Conservation (phyloP, 768 basidiomycete genomes). For the Suillus plorans region DNA sequence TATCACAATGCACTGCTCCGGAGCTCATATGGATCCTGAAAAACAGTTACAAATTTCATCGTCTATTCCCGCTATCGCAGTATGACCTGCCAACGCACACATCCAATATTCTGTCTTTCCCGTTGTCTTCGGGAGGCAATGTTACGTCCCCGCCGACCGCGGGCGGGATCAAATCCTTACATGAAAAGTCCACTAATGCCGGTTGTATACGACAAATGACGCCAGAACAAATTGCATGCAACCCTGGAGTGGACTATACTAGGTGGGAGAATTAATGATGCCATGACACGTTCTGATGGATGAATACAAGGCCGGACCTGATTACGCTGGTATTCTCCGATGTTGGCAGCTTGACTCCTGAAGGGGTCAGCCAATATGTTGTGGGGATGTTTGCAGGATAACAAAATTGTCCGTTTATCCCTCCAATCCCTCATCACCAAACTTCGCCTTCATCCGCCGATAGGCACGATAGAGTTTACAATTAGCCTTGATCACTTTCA, state of each 20-base stretch:
- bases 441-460: background rate
- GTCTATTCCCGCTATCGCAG: conserved; percentile 90
- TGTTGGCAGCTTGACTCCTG: conserved; percentile 88
- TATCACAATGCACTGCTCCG: conserved; percentile 23
- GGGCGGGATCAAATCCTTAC: conserved; percentile 5
- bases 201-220: conserved; percentile 50
- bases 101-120: conserved; percentile 71
- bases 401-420: conserved; percentile 18
- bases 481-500: conserved; percentile 32
- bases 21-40: conserved; percentile 21
- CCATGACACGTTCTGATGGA: conserved; percentile 23
- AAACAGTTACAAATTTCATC: conserved; percentile 92
- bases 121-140: conserved; percentile 33
- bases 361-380: conserved; percentile 92
- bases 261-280: conserved; percentile 45
- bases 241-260: conserved; percentile 93
- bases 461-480: conserved; percentile 34
- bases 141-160: conserved; percentile 6
- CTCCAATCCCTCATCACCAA: conserved; percentile 9
- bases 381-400: conserved; percentile 91
- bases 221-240: conserved; percentile 74
- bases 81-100: conserved; percentile 86
- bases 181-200: conserved; percentile 6
- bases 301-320: conserved; percentile 70
- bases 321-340: conserved; percentile 95